phyloP scores from a whole-genome alignment of 2,329 filamentous ascomycete species.

The Trichoderma sp. region DNA sequence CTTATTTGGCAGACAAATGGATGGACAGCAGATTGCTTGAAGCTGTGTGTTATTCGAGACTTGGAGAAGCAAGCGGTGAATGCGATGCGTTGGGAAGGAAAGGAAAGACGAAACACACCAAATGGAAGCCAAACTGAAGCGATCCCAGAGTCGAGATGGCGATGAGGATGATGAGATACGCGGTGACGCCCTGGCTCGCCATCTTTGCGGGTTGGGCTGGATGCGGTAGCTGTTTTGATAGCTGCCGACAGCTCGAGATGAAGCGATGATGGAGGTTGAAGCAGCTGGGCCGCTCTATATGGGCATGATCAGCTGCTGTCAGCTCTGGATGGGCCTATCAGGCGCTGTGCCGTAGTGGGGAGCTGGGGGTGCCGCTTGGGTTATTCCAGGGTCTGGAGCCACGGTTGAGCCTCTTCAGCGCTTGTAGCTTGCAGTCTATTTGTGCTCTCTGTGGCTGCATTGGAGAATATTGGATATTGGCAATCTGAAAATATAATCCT shows the following conservation, averaged over 20 bases:
- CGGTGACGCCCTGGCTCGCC: conserved; percentile 52
- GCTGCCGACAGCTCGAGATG: not conserved
- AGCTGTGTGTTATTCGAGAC: not conserved
- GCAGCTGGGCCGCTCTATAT: not conserved
- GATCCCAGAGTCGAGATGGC: conserved; percentile 80
- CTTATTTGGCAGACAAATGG: not conserved
- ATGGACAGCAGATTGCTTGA: not conserved
- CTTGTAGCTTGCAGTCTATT: not conserved
- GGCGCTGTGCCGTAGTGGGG: not conserved
- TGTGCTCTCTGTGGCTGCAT: not conserved
- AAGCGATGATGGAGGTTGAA: conserved; percentile 8
- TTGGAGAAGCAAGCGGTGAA: not conserved
- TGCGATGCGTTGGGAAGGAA: not conserved
- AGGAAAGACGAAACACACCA: conserved; percentile 58
- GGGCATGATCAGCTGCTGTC: conserved; percentile 5
- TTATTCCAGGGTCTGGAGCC: not conserved
- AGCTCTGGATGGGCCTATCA: not conserved
- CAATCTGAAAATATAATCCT: not conserved
- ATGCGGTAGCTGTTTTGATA: not conserved
- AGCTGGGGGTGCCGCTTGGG: not conserved
- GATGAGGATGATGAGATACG: conserved; percentile 78
- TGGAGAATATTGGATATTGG: not conserved
- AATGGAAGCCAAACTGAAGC: conserved; percentile 91
- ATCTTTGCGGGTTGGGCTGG: conserved; percentile 34
- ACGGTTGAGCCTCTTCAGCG: not conserved